These are phyloP conservation scores for Aspergillus cristatus DNA, from an alignment of 495 filamentous ascomycete genomes.

Conservation along the genomic window DNA sequence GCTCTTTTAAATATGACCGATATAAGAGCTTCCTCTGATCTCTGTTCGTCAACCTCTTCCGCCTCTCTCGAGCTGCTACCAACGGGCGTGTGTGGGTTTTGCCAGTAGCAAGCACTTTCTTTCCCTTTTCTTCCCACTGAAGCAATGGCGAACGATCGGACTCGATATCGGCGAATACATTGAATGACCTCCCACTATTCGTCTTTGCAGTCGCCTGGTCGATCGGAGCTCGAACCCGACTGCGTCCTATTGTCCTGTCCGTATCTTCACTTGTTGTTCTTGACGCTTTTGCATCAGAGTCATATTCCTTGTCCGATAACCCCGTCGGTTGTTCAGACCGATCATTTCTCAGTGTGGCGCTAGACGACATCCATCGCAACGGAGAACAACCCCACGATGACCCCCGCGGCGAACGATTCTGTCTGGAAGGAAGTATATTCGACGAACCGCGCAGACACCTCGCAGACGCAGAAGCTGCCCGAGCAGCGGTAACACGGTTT, in stretches of 20 bases:
- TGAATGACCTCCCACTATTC: neutral
- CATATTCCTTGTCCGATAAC: no score
- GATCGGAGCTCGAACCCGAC: no score
- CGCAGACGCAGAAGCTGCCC: constrained; percentile 1
- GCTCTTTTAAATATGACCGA: constrained; percentile 14
- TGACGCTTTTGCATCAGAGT: no score
- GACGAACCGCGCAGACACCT: neutral
- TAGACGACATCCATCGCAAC: constrained; percentile 21
- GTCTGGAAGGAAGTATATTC: neutral
- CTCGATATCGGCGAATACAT: constrained; percentile 1
- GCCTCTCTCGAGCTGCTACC: neutral
- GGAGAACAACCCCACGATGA: constrained; percentile 13
- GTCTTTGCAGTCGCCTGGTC: neutral
- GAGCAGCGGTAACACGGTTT: no score
- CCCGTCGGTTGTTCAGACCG: no score
- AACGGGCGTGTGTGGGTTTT: constrained; percentile 1
- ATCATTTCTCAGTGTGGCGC: constrained; percentile 4
- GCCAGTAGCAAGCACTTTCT: neutral
- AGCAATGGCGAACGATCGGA: neutral
- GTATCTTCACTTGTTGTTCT: no score
- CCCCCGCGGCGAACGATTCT: constrained; percentile 1
- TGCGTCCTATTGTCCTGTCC: no score
- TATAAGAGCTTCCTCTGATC: constrained; percentile 24
- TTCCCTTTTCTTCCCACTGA: neutral
- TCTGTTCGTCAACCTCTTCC: constrained; percentile 8